Evolutionary conservation across 768 basidiomycete genomes (phyloP), one percentile per base, ranked within the genome.

Genomic region (Daedaleopsis sinensis): DNA sequence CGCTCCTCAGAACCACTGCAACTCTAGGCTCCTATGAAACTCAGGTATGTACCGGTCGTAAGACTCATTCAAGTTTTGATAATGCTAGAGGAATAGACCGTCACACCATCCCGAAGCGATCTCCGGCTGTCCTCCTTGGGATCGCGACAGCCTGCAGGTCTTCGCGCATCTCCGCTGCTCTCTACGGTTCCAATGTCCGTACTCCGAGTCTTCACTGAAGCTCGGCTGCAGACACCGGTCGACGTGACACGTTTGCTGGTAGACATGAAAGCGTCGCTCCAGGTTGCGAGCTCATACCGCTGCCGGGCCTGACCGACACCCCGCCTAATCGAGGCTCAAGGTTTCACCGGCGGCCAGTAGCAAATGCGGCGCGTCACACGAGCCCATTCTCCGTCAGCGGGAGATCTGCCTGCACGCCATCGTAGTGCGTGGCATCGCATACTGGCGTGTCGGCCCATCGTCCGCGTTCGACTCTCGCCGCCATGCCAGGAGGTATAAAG

Each of bases 261-360:
- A 7, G 5, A 10, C 23, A 4, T 3, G 47, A 27, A 24, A 10
- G 39, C 39, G 39, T 13, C 39, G 39, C 39, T 49, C 21, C 6
- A 44, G 12, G 23, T 46, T 32, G 24, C 50, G 50, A 44, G 44
- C 18, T 43, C 32, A 3, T 32, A 38, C 8, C 36, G 35, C 8
- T 23, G 35, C 16, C 36, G 35, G 43, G 13, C 35, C 46, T 23
- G 35, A 37, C 23, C 55, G 55, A 53, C 50, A 50, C 52, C 46
- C 36, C 35, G 61, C 61, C 52, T 6, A 52, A 62, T 62, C 35
- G 32, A 51, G 50, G 5, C 7, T 6, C 42, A 16, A 13, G 9
- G 27, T 53, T 46, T 19, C 43, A 23, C 46, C 61, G 61, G 55
- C 52, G 57, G 61, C 61, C 51, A 62, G 52, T 43, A 50, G 61